Evolutionary conservation across 768 basidiomycete species (phyloP).

Genomic region (Mrakia frigida): DNA sequence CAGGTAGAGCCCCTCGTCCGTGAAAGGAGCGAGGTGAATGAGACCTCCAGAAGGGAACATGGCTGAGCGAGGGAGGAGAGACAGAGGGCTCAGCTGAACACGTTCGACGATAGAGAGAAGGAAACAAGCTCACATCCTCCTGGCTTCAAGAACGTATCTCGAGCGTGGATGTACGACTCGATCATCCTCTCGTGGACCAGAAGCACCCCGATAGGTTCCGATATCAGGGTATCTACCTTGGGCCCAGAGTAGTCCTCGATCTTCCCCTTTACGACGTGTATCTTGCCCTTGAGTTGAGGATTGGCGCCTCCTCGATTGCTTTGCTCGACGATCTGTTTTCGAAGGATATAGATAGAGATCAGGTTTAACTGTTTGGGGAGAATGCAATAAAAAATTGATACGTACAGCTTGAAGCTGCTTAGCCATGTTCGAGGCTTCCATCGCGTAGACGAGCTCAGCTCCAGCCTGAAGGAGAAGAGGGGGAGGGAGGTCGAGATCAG

Average conservation of each 20-base stretch:
- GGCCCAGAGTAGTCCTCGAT: conserved; percentile 25
- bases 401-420: conserved; percentile 21
- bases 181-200: conserved; percentile 32
- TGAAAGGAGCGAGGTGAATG: conserved; percentile 32
- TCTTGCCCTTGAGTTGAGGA: conserved; percentile 24
- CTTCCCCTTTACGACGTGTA: conserved; percentile 29
- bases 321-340: conserved; percentile 30
- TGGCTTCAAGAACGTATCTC: conserved; percentile 30
- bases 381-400: background rate
- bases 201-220: conserved; percentile 30
- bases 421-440: conserved; percentile 30
- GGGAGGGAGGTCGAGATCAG: background rate
- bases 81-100: background rate
- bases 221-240: conserved; percentile 28
- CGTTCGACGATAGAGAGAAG: background rate
- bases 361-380: background rate
- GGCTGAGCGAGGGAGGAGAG: background rate
- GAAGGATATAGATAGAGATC: background rate
- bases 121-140: conserved; percentile 24
- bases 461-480: conserved; percentile 19
- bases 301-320: conserved; percentile 21
- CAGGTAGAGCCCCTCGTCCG: conserved; percentile 29
- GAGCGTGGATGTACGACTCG: conserved; percentile 30
- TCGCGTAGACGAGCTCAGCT: conserved; percentile 25
- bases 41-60: conserved; percentile 29